Conservation (phyloP, 108 stramenopile species). For the Fragilariopsis cylindrus region DNA sequence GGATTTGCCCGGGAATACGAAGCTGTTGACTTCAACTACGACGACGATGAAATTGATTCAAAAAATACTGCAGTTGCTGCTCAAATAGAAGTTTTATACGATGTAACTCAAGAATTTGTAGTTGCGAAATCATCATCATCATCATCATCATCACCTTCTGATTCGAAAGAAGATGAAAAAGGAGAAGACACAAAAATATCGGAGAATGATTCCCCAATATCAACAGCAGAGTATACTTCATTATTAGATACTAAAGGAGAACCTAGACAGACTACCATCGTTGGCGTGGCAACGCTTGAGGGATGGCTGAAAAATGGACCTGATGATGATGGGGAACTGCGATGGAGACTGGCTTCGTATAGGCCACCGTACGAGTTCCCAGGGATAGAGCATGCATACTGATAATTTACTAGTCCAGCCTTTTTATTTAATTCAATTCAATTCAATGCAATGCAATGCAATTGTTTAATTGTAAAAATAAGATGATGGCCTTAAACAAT, state of each 20-base stretch:
- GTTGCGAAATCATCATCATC: neutral
- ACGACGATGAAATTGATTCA: constrained; percentile 4
- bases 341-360: constrained; percentile 50
- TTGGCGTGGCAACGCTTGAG: constrained; percentile 52
- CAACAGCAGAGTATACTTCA: neutral
- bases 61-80: constrained; percentile 33
- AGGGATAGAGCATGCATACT: constrained; percentile 22
- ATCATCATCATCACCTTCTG: neutral
- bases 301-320: constrained; percentile 49
- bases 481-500: too few relatives aligned
- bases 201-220: neutral
- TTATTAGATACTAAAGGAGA: neutral
- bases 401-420: neutral
- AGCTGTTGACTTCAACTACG: constrained; percentile 23
- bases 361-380: constrained; percentile 57
- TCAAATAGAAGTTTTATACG: constrained; percentile 42
- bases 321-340: constrained; percentile 33
- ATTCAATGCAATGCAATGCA: too few relatives aligned
- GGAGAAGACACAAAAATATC: constrained; percentile 5
- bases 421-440: too few relatives aligned
- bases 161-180: neutral
- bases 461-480: too few relatives aligned
- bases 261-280: constrained; percentile 15
- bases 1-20: constrained; percentile 12
- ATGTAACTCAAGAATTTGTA: constrained; percentile 27